These are phyloP conservation scores for Entomortierella beljakovae DNA, from an alignment of 192 early-diverging fungal genomes.

Conservation along the genomic window DNA sequence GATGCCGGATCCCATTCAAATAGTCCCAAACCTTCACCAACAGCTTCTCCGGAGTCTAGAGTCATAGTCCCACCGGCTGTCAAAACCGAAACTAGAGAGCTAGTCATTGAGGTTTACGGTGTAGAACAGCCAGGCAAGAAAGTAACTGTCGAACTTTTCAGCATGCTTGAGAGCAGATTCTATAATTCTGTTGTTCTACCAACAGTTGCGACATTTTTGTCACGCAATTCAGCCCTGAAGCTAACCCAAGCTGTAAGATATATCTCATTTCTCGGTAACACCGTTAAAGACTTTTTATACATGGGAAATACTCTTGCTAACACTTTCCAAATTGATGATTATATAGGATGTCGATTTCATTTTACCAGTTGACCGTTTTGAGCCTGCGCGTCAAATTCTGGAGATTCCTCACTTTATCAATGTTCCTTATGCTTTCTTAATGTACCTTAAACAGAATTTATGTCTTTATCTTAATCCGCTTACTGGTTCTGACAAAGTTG, in stretches of 20 bases:
- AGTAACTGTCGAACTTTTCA: slow-evolving; percentile 71
- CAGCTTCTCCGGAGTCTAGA: slow-evolving; percentile 56
- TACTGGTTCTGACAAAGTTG: slow-evolving; percentile 54
- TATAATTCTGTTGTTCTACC: slow-evolving; percentile 69
- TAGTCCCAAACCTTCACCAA: slow-evolving; percentile 53
- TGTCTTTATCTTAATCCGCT: slow-evolving; percentile 54
- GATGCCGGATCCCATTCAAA: slow-evolving; percentile 35
- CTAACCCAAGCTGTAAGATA: slow-evolving; percentile 67
- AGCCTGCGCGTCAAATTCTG: slow-evolving; percentile 53
- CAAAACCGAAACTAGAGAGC: slow-evolving; percentile 57
- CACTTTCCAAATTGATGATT: not conserved
- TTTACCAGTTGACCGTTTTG: slow-evolving; percentile 67
- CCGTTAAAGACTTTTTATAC: not conserved
- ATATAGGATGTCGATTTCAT: slow-evolving; percentile 84
- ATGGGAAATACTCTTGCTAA: slow-evolving; percentile 5
- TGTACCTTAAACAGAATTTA: slow-evolving; percentile 73
- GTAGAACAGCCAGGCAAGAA: slow-evolving; percentile 66
- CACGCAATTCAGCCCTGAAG: slow-evolving; percentile 74
- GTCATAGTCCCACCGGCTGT: slow-evolving; percentile 23
- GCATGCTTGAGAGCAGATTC: slow-evolving; percentile 72
- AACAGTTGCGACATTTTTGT: slow-evolving; percentile 72
- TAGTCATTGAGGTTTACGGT: slow-evolving; percentile 80
- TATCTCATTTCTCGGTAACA: not conserved
- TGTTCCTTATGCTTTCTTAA: slow-evolving; percentile 70
- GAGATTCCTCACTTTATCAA: slow-evolving; percentile 65